phyloP scores from a whole-genome alignment of 345 rosid species.

The Zanthoxylum bungeanum region DNA sequence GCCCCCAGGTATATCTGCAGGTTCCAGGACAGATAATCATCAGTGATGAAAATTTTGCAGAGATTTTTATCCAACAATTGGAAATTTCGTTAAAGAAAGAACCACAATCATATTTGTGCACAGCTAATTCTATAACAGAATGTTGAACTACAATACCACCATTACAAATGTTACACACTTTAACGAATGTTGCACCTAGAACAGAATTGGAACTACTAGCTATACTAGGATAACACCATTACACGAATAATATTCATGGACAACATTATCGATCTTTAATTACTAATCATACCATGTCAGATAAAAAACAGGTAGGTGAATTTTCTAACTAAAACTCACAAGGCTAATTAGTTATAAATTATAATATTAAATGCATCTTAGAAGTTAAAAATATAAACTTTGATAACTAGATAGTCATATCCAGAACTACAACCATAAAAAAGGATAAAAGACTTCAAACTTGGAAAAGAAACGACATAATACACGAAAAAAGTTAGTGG shows the following conservation, averaged over 20 bases:
- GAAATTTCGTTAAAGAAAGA: background rate
- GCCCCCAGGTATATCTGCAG: slow-evolving; percentile 93
- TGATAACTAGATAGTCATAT: too few species aligned
- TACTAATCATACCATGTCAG: background rate
- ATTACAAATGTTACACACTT: too few species aligned
- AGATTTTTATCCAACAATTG: background rate
- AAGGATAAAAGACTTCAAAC: background rate
- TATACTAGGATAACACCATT: background rate
- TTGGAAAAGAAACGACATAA: slow-evolving; percentile 2
- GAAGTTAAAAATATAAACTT: background rate
- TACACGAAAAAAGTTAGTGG: background rate
- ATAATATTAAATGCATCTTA: background rate
- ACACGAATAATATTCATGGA: background rate
- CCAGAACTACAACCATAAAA: background rate
- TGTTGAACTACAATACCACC: too few species aligned
- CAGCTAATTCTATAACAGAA: background rate
- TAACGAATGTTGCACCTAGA: too few species aligned
- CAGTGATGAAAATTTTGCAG: background rate
- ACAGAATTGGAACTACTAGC: too few species aligned
- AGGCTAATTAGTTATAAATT: background rate
- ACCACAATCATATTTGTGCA: background rate
- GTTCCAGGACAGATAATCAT: slow-evolving; percentile 19
- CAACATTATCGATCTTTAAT: background rate
- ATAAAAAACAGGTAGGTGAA: background rate
- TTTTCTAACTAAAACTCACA: background rate